Evolutionary conservation across 1,139 yeast species (phyloP), one percentile per base, ranked within the genome.

Genomic region (Debaryomyces coudertii): DNA sequence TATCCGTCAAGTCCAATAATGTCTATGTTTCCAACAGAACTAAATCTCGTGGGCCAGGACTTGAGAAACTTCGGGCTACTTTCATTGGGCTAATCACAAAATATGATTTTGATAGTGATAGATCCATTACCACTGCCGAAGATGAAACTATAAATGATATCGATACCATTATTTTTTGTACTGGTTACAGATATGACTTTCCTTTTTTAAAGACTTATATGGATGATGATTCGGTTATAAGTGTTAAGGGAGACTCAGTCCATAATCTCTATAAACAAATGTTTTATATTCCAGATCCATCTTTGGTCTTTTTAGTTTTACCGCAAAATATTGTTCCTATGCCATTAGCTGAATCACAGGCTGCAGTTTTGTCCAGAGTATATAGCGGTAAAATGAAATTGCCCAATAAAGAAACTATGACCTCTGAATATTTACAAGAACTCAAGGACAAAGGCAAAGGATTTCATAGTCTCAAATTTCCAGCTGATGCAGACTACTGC

Each of bases 341-440:
- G 64, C 78, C 81, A 23, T 61, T 74, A 28, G 66, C 77, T 4
- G 81, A 77, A 58, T 69, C 73, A 15, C 81, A 77, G 56, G 73
- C 69, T 5, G 70, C 74, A 25, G 58, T 72, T n/a, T 62, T 74
- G 36, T 71, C 80, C 4, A 62, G 80, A 39, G 69, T 66, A 3
- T 62, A 65, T 44, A 65, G 73, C 29, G 80, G 80, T 5, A 62
- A 77, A 43, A 51, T 68, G 8, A 39, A 47, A 7, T 57, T 77
- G 25, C 82, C 82, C 0, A 42, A 62, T 3, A 42, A 51, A 14
- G 56, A 58, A 27, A 68, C 61, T 18, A 76, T 75, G 77, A 20
- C 43, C 3, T 22, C 45, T 6, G 56, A 56, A 40, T 63, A 58
- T 42, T 44, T 48, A 12, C 27, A 49, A 8, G 66, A 68, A 44